These are phyloP conservation scores for Epichloe glyceriae DNA, from an alignment of 2,329 filamentous ascomycete species.

Conservation along the genomic window DNA sequence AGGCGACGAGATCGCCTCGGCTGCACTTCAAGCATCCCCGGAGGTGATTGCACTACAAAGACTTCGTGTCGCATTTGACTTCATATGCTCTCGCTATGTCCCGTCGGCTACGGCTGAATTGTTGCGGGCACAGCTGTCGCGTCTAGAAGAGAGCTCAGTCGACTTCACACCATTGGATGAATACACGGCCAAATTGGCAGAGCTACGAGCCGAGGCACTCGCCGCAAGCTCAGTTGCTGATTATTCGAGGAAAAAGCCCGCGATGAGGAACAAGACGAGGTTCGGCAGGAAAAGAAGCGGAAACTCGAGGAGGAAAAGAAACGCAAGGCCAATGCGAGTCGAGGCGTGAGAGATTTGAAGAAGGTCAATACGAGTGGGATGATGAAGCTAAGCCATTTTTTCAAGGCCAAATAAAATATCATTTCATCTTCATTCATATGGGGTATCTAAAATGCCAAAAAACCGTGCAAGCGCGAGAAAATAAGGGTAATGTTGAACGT, in stretches of 20 bases:
- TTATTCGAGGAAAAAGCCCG: constrained; percentile 55
- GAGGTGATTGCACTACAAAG: constrained; percentile 48
- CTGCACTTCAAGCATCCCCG: constrained; percentile 32
- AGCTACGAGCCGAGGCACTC: constrained; percentile 57
- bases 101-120: constrained; percentile 26
- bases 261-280: constrained; percentile 55
- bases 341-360: constrained; percentile 65
- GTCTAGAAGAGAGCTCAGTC: constrained; percentile 21
- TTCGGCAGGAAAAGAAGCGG: constrained; percentile 64
- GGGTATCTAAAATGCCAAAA: constrained; percentile 17
- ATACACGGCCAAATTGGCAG: constrained; percentile 54
- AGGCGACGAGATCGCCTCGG: constrained; percentile 20
- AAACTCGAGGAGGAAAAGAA: constrained; percentile 83
- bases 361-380: constrained; percentile 89
- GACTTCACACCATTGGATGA: constrained; percentile 60
- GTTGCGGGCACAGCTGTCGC: constrained; percentile 28
- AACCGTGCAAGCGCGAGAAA: not conserved
- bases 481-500: not conserved
- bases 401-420: constrained; percentile 50
- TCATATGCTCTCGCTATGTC: constrained; percentile 51
- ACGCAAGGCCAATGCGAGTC: constrained; percentile 61
- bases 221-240: constrained; percentile 55
- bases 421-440: constrained; percentile 9
- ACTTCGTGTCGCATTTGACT: constrained; percentile 49
- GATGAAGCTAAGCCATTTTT: constrained; percentile 95